These are phyloP conservation scores for Blastomyces silverae DNA, from an alignment of 2,329 filamentous ascomycete genomes.

Conservation along the genomic window DNA sequence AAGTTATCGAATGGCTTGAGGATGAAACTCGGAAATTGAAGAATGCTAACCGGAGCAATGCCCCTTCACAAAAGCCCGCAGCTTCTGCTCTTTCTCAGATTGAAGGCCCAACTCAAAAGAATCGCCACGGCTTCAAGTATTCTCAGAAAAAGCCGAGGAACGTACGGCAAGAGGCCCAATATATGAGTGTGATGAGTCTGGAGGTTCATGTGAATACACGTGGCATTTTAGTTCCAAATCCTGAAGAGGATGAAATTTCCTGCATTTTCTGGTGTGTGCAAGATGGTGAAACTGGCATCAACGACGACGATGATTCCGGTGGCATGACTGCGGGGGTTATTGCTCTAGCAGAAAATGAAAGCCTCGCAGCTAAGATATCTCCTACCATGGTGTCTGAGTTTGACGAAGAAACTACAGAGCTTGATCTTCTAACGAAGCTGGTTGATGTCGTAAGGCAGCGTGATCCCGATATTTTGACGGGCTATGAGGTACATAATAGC, in stretches of 20 bases:
- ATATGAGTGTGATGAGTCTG: constrained; percentile 95
- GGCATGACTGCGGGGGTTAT: constrained; percentile 63
- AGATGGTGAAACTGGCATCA: constrained; percentile 58
- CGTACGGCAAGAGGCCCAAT: constrained; percentile 75
- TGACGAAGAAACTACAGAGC: constrained; percentile 67
- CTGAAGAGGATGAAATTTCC: constrained; percentile 79
- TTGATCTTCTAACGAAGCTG: constrained; percentile 77
- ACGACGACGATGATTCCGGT: constrained; percentile 37
- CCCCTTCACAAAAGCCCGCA: constrained; percentile 23
- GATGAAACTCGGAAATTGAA: constrained; percentile 31
- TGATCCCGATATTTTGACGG: constrained; percentile 89
- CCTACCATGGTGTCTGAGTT: constrained; percentile 59
- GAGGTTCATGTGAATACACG: constrained; percentile 89
- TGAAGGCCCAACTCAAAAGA: constrained; percentile 76
- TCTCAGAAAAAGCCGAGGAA: constrained; percentile 69
- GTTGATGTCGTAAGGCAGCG: constrained; percentile 75
- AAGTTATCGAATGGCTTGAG: constrained; percentile 64
- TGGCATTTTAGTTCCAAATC: constrained; percentile 73
- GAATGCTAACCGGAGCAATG: constrained; percentile 16
- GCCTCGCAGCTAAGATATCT: constrained; percentile 54
- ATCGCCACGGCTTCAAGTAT: constrained; percentile 77
- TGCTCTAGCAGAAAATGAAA: constrained; percentile 58
- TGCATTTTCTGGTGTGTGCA: constrained; percentile 88
- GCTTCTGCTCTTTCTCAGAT: constrained; percentile 64
- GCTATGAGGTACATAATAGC: constrained; percentile 86